phyloP scores from a whole-genome alignment of 768 basidiomycete species.

The Tricholoma hemisulphureum region DNA sequence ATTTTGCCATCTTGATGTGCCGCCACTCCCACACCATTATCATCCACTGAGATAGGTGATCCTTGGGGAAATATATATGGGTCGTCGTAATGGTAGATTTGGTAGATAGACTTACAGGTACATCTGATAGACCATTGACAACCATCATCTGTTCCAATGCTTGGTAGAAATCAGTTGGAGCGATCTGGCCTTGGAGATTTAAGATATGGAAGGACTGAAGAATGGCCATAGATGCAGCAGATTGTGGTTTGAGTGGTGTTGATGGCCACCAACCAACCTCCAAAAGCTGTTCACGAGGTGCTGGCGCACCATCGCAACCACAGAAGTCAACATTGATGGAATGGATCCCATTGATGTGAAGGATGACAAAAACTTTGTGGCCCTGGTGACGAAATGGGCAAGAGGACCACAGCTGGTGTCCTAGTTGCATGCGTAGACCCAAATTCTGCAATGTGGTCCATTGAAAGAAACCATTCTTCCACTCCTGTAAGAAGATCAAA shows the following conservation, averaged over 20 bases:
- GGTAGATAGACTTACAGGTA: background rate
- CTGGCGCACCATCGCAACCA: background rate
- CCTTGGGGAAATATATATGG: background rate
- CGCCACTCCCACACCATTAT: constrained; percentile 11
- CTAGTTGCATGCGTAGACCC: constrained; percentile 7
- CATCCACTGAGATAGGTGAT: constrained; percentile 6
- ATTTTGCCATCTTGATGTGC: constrained; percentile 15
- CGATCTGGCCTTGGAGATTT: constrained; percentile 9
- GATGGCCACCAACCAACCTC: constrained; percentile 8
- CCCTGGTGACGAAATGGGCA: constrained; percentile 3
- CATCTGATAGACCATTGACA: constrained; percentile 1
- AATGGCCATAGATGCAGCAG: constrained; percentile 6
- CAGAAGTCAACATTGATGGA: constrained; percentile 4
- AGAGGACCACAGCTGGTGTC: background rate
- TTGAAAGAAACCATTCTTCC: constrained; percentile 1
- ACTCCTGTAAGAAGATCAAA: background rate
- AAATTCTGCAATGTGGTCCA: background rate
- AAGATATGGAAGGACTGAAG: constrained; percentile 11
- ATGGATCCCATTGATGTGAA: constrained; percentile 9
- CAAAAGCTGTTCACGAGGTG: constrained; percentile 3
- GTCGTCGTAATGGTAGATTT: background rate
- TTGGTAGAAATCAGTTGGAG: constrained; percentile 8
- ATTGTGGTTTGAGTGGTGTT: constrained; percentile 8
- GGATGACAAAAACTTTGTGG: constrained; percentile 4
- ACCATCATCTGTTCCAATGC: constrained; percentile 7